Percentiles rank a stretch among this genome's conserved stretches.
Evolutionary conservation across 257 asterid species (phyloP).

Genomic region (Fraxinus quadrangulata): DNA sequence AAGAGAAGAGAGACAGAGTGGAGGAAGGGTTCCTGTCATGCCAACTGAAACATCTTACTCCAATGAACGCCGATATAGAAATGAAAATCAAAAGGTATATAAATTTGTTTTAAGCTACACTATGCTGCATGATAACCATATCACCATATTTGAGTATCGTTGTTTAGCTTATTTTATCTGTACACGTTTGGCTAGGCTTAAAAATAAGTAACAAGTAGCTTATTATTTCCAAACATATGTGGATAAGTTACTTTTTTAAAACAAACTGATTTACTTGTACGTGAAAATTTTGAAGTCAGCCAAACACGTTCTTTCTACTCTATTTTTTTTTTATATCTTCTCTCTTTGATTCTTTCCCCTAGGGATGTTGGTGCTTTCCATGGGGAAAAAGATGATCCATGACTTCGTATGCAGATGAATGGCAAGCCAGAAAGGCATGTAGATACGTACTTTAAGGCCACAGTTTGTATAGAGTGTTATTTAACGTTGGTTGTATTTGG

Average conservation of each 20-base stretch:
- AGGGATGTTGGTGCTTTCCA: slow-evolving; percentile 64
- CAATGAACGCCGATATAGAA: slow-evolving; percentile 48
- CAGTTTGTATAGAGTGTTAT: slow-evolving; percentile 19
- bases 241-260: background rate
- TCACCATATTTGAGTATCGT: background rate
- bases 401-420: background rate
- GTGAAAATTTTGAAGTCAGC: background rate
- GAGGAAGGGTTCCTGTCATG: slow-evolving; percentile 66
- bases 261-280: background rate
- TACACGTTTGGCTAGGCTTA: background rate
- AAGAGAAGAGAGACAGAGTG: slow-evolving; percentile 67
- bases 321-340: background rate
- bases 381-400: slow-evolving; percentile 46
- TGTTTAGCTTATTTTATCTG: background rate
- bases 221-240: background rate
- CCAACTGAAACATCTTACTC: slow-evolving; percentile 56
- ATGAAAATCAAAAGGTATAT: slow-evolving; percentile 56
- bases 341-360: slow-evolving; percentile 15
- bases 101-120: background rate
- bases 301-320: background rate
- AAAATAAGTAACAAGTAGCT: background rate
- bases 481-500: background rate
- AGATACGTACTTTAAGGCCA: slow-evolving; percentile 2
- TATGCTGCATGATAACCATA: background rate
- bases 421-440: background rate